Conservation (phyloP, 345 rosid genomes). For the Populus simonii region DNA sequence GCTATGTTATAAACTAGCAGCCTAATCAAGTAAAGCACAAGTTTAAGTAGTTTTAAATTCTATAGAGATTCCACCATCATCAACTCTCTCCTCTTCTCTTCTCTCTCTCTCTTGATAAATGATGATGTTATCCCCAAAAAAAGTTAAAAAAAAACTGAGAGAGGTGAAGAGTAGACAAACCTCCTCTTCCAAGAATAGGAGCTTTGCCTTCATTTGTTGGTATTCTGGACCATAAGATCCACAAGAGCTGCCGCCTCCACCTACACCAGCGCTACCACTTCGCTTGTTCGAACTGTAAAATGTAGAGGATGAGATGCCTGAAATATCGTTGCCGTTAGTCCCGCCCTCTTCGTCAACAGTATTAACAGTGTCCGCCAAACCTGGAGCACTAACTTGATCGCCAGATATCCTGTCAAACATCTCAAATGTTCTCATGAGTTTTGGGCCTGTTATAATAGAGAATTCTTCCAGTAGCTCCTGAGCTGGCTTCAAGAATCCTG, state of each 20-base stretch:
- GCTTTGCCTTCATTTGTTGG: slow-evolving; percentile 55
- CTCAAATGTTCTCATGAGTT: slow-evolving; percentile 5
- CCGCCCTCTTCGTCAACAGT: slow-evolving; percentile 3
- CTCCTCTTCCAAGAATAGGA: slow-evolving; percentile 53
- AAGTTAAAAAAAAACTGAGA: background rate
- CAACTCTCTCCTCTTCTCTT: too few relatives aligned
- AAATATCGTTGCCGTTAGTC: slow-evolving; percentile 12
- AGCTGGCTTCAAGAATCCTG: slow-evolving; percentile 55
- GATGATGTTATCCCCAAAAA: too few relatives aligned
- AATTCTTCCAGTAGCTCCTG: slow-evolving; percentile 48
- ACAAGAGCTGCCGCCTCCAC: slow-evolving; percentile 27
- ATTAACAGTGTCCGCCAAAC: slow-evolving; percentile 10
- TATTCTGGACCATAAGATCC: slow-evolving; percentile 41
- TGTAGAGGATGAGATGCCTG: slow-evolving; percentile 19
- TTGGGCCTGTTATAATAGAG: slow-evolving; percentile 22
- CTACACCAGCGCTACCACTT: slow-evolving; percentile 19
- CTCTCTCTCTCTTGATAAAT: too few relatives aligned
- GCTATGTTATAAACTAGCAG: too few relatives aligned
- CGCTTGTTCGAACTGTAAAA: slow-evolving; percentile 26
- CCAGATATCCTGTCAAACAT: slow-evolving; percentile 17
- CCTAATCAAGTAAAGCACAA: too few relatives aligned
- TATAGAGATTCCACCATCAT: too few relatives aligned
- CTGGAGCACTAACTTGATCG: slow-evolving; percentile 23
- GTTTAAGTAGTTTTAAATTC: too few relatives aligned
- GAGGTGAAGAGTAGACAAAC: background rate